These are phyloP conservation scores for Trichocomaceae sp. DNA, from an alignment of 2,329 filamentous ascomycete genomes.

Conservation along the genomic window DNA sequence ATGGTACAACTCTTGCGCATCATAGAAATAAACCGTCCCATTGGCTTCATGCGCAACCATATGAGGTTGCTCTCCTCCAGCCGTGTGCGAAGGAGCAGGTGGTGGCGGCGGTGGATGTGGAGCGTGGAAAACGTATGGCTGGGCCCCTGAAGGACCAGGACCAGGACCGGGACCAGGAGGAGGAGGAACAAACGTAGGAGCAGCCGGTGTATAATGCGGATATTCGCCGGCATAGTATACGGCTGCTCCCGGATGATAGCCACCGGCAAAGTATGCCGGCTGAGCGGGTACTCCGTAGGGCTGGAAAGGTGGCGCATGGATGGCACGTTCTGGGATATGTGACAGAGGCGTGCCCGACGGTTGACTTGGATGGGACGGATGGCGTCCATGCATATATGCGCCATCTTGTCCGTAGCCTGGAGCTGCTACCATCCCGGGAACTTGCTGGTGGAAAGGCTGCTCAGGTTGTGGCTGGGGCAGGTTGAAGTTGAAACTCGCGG, in stretches of 20 bases:
- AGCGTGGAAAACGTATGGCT: slow-evolving; percentile 10
- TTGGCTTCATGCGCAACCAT: slow-evolving; percentile 81
- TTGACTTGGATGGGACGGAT: slow-evolving; percentile 64
- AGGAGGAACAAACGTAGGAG: slow-evolving; percentile 24
- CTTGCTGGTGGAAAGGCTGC: slow-evolving; percentile 88
- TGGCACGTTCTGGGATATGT: slow-evolving; percentile 85
- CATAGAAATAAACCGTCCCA: slow-evolving; percentile 96
- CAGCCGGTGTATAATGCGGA: slow-evolving; percentile 4
- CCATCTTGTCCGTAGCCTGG: slow-evolving; percentile 49
- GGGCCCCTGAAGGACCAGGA: slow-evolving; percentile 2
- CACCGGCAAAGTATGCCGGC: slow-evolving; percentile 50
- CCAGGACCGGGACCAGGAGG: slow-evolving; percentile 4
- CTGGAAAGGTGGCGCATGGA: slow-evolving; percentile 86
- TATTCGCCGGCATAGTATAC: slow-evolving; percentile 61
- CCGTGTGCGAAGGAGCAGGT: neutral
- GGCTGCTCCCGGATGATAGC: slow-evolving; percentile 48
- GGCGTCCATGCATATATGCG: slow-evolving; percentile 57
- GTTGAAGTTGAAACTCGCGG: slow-evolving; percentile 55
- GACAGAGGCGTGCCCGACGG: slow-evolving; percentile 74
- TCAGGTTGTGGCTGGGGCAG: slow-evolving; percentile 62
- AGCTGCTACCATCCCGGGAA: slow-evolving; percentile 66
- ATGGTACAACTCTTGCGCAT: slow-evolving; percentile 67
- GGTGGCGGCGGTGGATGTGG: slow-evolving; percentile 4
- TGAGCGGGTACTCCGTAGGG: slow-evolving; percentile 59
- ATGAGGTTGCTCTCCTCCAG: slow-evolving; percentile 30